Evolutionary conservation across 495 filamentous ascomycete genomes (phyloP).

Genomic region (Penicillium tannophilum): DNA sequence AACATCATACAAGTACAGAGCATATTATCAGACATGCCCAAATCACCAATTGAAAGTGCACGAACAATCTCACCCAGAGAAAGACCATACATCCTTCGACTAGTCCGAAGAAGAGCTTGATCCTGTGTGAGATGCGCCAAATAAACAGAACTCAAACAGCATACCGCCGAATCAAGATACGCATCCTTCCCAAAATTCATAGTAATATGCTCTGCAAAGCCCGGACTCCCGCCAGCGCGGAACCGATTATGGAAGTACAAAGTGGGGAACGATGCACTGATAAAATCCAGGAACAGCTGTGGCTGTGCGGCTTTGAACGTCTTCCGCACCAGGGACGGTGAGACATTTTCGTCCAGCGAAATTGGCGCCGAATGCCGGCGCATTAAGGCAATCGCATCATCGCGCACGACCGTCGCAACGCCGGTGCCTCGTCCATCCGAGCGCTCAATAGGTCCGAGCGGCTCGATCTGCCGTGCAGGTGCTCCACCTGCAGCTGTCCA

Average conservation of each 20-base stretch:
- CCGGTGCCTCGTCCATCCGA: conserved; percentile 5
- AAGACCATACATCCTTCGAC: conserved; percentile 34
- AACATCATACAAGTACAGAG: conserved; percentile 38
- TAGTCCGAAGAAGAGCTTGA: conserved; percentile 22
- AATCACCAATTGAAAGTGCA: conserved; percentile 25
- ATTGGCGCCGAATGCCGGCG: conserved; percentile 20
- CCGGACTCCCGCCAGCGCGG: conserved; percentile 27
- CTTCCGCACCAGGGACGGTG: conserved; percentile 31
- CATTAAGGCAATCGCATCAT: conserved; percentile 33
- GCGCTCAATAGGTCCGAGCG: conserved; percentile 6
- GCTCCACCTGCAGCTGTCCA: background rate
- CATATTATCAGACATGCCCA: conserved; percentile 34
- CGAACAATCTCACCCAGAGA: conserved; percentile 26
- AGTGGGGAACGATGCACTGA: conserved; percentile 35
- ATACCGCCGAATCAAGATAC: conserved; percentile 33
- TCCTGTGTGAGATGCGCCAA: conserved; percentile 32
- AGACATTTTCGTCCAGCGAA: conserved; percentile 23
- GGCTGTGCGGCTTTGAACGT: conserved; percentile 26
- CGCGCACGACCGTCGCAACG: conserved; percentile 27
- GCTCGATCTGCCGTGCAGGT: conserved; percentile 9
- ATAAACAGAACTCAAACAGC: conserved; percentile 35
- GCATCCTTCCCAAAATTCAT: conserved; percentile 26
- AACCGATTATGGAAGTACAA: conserved; percentile 37
- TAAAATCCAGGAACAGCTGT: conserved; percentile 32
- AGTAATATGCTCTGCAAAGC: conserved; percentile 30